Base-by-base conservation (phyloP, 805 yeast genomes). In the Yamadazyma tumulicola region DNA sequence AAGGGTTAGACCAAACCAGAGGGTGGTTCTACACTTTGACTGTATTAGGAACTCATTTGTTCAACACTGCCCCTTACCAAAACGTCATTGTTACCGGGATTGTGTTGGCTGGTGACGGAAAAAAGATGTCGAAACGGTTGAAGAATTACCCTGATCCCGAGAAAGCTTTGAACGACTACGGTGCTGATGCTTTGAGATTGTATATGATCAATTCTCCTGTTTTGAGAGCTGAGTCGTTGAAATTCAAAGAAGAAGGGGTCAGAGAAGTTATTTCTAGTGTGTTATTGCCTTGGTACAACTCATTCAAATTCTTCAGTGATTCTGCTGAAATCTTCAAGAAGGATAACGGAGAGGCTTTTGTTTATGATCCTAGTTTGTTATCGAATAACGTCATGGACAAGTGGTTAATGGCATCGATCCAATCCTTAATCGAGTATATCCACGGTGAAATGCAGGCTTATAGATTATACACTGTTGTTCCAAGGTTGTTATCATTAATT, bases 21-120 rank as follows among this genome's bases (percentile, higher is more conserved):
- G 99, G 99, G 59, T 93, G 99, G 99, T 93, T 93, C 69, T 93
- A 93, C 66, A 93, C 98, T 34, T 74, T 93, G 61, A 82, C 95
- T 29, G 96, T 93, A 16, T 74, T 93, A 54, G 98, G 97, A 61
- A 86, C 96, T 38, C 97, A 91, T 52, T 69, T 93, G 52, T 93
- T 93, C 69, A 81, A 84, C 54, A 76, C 81, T 39, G 94, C 95
- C 45, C 97, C 99, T 32, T 93, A 84, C 74, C 71, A 91, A 64
- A 93, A 93, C 61, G 96, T 89, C 46, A 86, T 93, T 60, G 98
- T 93, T 34, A 73, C 88, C 27, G 99, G 99, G 73, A 85, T 93
- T 57, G 96, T 93, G 29, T 75, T 93, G 49, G 99, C 99, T 29
- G 81, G 93, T 29, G 99, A 93, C 59, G 99, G 99, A 64, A 93